Evolutionary conservation across 2,329 filamentous ascomycete genomes (phyloP).

Genomic region (Hyphodiscus sp.): DNA sequence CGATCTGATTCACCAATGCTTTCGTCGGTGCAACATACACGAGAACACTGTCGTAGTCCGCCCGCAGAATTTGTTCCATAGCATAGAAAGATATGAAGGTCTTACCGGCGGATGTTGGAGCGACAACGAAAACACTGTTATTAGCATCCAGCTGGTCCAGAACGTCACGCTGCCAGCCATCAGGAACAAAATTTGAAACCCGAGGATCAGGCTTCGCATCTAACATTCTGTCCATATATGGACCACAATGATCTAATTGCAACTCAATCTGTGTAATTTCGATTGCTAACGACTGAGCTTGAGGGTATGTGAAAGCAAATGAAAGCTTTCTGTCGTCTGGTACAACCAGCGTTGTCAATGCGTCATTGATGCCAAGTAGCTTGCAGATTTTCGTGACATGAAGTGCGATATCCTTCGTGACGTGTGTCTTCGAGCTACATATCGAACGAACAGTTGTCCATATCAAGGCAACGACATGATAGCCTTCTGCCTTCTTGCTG

Average conservation of each 20-base stretch:
- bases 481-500: slow-evolving; percentile 27
- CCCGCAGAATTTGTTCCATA: slow-evolving; percentile 68
- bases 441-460: slow-evolving; percentile 39
- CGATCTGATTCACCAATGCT: slow-evolving; percentile 77
- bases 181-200: slow-evolving; percentile 62
- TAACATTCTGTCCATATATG: slow-evolving; percentile 69
- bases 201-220: slow-evolving; percentile 61
- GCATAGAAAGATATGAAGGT: slow-evolving; percentile 82
- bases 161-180: slow-evolving; percentile 70
- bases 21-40: slow-evolving; percentile 80
- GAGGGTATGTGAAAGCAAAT: slow-evolving; percentile 38
- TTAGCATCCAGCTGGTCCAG: slow-evolving; percentile 66
- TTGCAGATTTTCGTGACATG: slow-evolving; percentile 30
- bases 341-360: slow-evolving; percentile 17
- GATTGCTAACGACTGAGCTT: slow-evolving; percentile 23
- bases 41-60: slow-evolving; percentile 61
- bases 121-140: slow-evolving; percentile 67
- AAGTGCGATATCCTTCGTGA: slow-evolving; percentile 36
- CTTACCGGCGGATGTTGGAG: slow-evolving; percentile 73
- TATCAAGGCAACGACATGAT: slow-evolving; percentile 39
- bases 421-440: slow-evolving; percentile 30
- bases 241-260: slow-evolving; percentile 62
- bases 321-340: slow-evolving; percentile 35
- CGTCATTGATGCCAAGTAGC: slow-evolving; percentile 30
- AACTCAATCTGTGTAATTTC: slow-evolving; percentile 47